Evolutionary conservation across 75 land plant species (phyloP), one percentile per base, ranked within the genome.

Genomic region (Gnetum montanum): DNA sequence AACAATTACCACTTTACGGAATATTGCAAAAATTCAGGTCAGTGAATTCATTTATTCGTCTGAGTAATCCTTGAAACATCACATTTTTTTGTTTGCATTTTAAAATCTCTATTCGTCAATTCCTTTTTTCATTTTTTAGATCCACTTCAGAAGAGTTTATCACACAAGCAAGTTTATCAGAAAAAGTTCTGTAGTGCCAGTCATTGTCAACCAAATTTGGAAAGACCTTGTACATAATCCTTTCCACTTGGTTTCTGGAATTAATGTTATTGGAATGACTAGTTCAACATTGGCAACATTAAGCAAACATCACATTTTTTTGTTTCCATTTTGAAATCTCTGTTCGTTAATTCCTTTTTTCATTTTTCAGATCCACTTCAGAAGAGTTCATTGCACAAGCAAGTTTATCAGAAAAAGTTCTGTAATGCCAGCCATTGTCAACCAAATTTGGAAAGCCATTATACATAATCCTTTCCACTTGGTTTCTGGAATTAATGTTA

Each of bases 161-260:
- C 88, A 68, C 44, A 81, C 50, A 68, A 84, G 74, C 55, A 68
- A 85, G 66, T 80, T 70, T 49, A 75, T 90, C 76, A 63, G 91
- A 31, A 85, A 76, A 57, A 89, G 90, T 60, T 60, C 62, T 13
- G 72, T 90, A 23, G 10, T 70, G 35, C 61, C 74, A 35, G 72
- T 84, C 11, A 77, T 95, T 57, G 25, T 63, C 45, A 74, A 86
- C 60, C 85, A 84, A 15, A 73, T 95, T 24, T 68, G 69, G 61
- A 78, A 87, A 58, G 99, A 95, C 59, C 58, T 95, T 23, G 80
- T 95, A 37, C 99, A 95, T 60, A 90, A 95, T 67, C 89, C 96
- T 35, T 67, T 95, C 44, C 97, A 80, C 64, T 76, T 95, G 20
- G 59, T 95, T 47, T 80, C 78, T 44, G 86, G 91, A 8, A 74